These are phyloP conservation scores for Podila clonocystis DNA, from an alignment of 192 early-diverging fungal species.

Conservation along the genomic window DNA sequence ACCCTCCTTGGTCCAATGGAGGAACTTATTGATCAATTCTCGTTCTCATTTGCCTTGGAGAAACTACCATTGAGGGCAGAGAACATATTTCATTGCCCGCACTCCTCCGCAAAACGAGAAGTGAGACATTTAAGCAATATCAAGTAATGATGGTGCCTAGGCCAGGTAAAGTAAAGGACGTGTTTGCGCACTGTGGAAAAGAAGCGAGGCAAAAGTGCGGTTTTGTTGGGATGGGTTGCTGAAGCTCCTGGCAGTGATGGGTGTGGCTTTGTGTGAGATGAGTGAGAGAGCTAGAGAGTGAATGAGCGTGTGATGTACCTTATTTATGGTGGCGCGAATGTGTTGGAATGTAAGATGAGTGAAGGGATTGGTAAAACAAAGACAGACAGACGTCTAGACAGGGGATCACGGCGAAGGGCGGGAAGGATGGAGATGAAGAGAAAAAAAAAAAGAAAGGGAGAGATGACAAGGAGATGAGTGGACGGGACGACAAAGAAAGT, in stretches of 20 bases:
- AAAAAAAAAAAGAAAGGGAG: neutral
- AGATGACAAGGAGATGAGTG: neutral
- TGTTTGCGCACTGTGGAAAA: neutral
- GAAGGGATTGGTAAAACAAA: neutral
- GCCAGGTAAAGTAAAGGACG: neutral
- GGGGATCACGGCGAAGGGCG: neutral
- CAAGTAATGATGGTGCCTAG: neutral
- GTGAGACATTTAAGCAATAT: constrained; percentile 3
- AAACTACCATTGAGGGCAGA: no score
- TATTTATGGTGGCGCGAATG: neutral
- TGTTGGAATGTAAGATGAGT: neutral
- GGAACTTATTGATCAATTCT: no score
- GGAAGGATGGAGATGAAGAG: neutral
- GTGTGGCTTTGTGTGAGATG: neutral
- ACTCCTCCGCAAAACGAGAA: neutral
- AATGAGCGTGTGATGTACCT: neutral
- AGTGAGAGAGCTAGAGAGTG: neutral
- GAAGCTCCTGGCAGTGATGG: no score
- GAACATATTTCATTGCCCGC: neutral
- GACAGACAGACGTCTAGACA: neutral
- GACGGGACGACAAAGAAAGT: neutral
- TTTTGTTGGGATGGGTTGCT: no score
- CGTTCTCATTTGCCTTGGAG: no score
- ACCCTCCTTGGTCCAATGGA: no score
- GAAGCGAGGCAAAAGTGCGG: no score